phyloP scores from a whole-genome alignment of 1,139 yeast genomes.

The Nematodospora anomalae region DNA sequence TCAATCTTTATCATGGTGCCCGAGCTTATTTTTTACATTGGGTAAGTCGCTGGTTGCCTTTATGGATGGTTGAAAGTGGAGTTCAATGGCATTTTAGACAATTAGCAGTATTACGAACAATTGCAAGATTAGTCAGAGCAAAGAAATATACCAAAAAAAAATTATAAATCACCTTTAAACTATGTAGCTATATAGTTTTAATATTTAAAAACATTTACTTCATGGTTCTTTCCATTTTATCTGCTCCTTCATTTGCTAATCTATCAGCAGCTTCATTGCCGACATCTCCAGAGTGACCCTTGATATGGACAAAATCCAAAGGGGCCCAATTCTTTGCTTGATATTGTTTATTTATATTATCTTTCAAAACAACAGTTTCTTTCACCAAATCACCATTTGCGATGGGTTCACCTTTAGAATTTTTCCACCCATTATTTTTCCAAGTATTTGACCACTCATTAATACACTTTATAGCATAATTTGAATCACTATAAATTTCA shows the following conservation, averaged over 20 bases:
- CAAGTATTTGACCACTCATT: constrained; percentile 54
- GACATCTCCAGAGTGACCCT: constrained; percentile 64
- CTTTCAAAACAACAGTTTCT: constrained; percentile 22
- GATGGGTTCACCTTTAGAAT: constrained; percentile 43
- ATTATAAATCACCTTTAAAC: too few species aligned
- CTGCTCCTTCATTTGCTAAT: constrained; percentile 70
- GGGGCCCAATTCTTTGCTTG: constrained; percentile 28
- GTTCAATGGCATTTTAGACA: constrained; percentile 34
- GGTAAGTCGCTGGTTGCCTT: constrained; percentile 26
- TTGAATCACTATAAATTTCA: constrained; percentile 56
- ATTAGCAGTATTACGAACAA: constrained; percentile 20
- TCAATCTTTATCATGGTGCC: constrained; percentile 34
- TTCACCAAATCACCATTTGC: constrained; percentile 53
- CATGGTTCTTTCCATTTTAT: constrained; percentile 17
- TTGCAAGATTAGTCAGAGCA: constrained; percentile 10
- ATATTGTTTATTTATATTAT: constrained; percentile 30
- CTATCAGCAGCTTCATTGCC: constrained; percentile 82
- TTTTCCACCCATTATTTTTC: constrained; percentile 55
- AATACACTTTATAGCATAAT: constrained; percentile 50
- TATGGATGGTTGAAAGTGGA: constrained; percentile 29
- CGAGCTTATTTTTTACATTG: constrained; percentile 24
- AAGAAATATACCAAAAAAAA: constrained; percentile 8
- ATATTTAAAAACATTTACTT: too few species aligned
- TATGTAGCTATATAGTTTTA: too few species aligned
- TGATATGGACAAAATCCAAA: constrained; percentile 56